Conservation (phyloP, 805 yeast species). For the Ogataea methylovora region DNA sequence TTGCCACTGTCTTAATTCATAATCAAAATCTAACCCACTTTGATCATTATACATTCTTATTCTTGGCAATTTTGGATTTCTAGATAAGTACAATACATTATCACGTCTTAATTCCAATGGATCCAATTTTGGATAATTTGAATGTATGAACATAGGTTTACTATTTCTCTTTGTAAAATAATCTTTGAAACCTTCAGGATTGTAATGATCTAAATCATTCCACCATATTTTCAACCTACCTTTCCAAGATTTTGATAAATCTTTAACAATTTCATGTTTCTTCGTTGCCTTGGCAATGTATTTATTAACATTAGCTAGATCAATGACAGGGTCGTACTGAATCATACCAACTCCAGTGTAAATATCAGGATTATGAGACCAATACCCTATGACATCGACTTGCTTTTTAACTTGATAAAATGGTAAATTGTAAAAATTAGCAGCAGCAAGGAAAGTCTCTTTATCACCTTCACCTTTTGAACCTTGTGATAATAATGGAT, state of each 20-base stretch:
- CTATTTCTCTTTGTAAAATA: conserved; percentile 18
- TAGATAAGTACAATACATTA: conserved; percentile 22
- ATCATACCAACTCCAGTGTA: conserved; percentile 53
- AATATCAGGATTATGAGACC: conserved; percentile 17
- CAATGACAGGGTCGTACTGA: conserved; percentile 44
- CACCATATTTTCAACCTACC: conserved; percentile 9
- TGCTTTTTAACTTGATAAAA: conserved; percentile 45
- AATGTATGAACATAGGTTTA: conserved; percentile 38
- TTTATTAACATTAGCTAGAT: conserved; percentile 19
- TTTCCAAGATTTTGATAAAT: conserved; percentile 2
- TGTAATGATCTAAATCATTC: conserved; percentile 7
- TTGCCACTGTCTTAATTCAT: conserved; percentile 53
- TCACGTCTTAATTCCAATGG: conserved; percentile 31
- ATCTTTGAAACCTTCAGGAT: conserved; percentile 8
- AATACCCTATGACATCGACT: conserved; percentile 43
- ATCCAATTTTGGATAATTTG: conserved; percentile 48
- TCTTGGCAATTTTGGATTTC: conserved; percentile 6
- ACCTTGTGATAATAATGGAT: conserved; percentile 42
- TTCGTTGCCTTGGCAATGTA: conserved; percentile 12
- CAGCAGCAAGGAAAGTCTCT: conserved; percentile 51
- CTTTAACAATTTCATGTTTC: conserved; percentile 2
- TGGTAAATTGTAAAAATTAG: conserved; percentile 31
- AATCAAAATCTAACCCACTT: conserved; percentile 35
- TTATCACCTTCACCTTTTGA: conserved; percentile 50
- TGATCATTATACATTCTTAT: conserved; percentile 23